Conservation (phyloP, 192 early-diverging fungal species). For the Gryganskiella cystojenkinii region DNA sequence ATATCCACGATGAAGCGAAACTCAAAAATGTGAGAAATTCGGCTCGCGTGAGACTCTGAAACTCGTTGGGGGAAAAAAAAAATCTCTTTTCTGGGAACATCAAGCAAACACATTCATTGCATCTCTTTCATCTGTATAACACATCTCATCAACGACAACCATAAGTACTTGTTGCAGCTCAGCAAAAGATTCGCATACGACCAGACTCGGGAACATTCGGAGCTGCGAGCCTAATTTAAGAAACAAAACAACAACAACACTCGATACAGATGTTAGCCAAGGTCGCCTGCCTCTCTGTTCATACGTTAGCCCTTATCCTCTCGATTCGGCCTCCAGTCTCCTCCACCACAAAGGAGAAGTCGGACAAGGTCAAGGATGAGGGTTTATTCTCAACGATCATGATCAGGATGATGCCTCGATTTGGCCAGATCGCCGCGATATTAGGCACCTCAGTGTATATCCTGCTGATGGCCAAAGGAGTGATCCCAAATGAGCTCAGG, state of each 20-base stretch:
- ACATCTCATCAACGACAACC: too few relatives aligned
- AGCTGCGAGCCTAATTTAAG: too few relatives aligned
- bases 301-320: slow-evolving; percentile 20
- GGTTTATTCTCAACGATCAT: slow-evolving; percentile 15
- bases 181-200: too few relatives aligned
- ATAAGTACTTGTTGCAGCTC: too few relatives aligned
- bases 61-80: too few relatives aligned
- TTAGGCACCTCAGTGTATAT: not conserved
- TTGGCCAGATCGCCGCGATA: not conserved
- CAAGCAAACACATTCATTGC: too few relatives aligned
- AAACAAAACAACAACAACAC: not conserved
- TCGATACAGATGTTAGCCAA: slow-evolving; percentile 21
- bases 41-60: too few relatives aligned
- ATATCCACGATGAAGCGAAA: too few relatives aligned
- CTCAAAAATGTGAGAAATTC: too few relatives aligned
- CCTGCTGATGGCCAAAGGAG: slow-evolving; percentile 10
- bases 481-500: slow-evolving; percentile 11
- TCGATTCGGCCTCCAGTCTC: slow-evolving; percentile 21
- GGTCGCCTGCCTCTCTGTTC: slow-evolving; percentile 15
- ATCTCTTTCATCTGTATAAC: too few relatives aligned
- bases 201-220: too few relatives aligned
- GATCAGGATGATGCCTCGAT: not conserved
- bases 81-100: too few relatives aligned
- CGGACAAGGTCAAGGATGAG: slow-evolving; percentile 34
- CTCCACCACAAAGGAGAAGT: slow-evolving; percentile 22